These are phyloP conservation scores for Kernera saxatilis DNA, from an alignment of 345 rosid species.

Conservation along the genomic window DNA sequence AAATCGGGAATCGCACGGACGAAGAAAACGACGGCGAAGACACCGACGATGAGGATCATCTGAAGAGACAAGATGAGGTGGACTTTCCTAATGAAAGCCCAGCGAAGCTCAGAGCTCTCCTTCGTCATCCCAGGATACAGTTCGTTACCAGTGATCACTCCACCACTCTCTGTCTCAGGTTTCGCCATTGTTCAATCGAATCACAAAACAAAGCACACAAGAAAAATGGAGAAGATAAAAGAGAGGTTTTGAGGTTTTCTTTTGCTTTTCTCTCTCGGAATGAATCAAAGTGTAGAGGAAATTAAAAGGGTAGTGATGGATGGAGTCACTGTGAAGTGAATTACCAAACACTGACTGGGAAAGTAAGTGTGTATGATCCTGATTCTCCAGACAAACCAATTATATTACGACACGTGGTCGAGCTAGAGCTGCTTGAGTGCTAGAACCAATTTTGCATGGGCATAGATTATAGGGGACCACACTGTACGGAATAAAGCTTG, in stretches of 20 bases:
- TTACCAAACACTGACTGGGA: not conserved
- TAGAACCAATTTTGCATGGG: not conserved
- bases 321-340: not conserved
- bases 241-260: not conserved
- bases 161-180: slow-evolving; percentile 22
- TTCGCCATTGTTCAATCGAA: slow-evolving; percentile 27
- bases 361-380: not conserved
- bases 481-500: not conserved
- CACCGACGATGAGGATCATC: slow-evolving; percentile 35
- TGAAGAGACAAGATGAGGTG: slow-evolving; percentile 46
- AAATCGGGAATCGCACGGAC: slow-evolving; percentile 37
- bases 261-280: not conserved
- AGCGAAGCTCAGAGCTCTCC: slow-evolving; percentile 53
- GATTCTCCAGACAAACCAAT: not conserved
- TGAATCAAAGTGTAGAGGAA: not conserved
- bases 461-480: not conserved
- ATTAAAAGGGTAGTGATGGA: not conserved
- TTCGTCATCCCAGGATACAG: slow-evolving; percentile 48
- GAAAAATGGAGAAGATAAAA: not conserved
- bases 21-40: slow-evolving; percentile 39
- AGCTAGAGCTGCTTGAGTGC: not conserved
- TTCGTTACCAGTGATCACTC: not conserved
- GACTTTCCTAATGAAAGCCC: slow-evolving; percentile 66
- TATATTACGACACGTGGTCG: not conserved
- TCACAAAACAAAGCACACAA: not conserved